A percentile compares a stretch with the other conserved stretches of the same genome.
Conservation (phyloP, 495 filamentous ascomycete species). For the Xylaria acuta region DNA sequence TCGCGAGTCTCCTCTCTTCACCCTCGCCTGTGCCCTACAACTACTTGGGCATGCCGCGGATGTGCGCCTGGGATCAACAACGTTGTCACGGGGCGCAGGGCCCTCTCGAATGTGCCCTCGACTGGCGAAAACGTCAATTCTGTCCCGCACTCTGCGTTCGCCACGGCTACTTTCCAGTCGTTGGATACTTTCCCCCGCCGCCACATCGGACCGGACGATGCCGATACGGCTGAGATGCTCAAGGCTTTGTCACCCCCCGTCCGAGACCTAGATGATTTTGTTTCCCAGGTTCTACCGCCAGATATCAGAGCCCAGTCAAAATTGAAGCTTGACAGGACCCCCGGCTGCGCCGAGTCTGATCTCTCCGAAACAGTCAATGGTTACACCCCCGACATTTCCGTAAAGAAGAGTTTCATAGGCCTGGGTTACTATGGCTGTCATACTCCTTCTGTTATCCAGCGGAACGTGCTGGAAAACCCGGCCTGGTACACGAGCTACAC, state of each 20-base stretch:
- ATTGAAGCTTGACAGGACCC: constrained; percentile 55
- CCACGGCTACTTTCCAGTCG: constrained; percentile 25
- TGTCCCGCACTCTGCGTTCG: not conserved
- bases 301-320: constrained; percentile 78
- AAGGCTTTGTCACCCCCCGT: constrained; percentile 77
- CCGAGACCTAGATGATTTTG: constrained; percentile 81
- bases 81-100: constrained; percentile 23
- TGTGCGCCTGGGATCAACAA: constrained; percentile 27
- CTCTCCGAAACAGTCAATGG: constrained; percentile 67
- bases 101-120: constrained; percentile 22
- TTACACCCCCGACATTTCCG: constrained; percentile 70
- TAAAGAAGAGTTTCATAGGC: constrained; percentile 76
- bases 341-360: constrained; percentile 65
- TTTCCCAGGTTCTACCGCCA: constrained; percentile 81
- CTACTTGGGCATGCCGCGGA: constrained; percentile 30
- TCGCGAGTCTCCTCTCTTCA: constrained; percentile 32
- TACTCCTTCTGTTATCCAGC: constrained; percentile 89
- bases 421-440: constrained; percentile 87
- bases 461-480: constrained; percentile 92
- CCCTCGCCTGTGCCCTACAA: constrained; percentile 25
- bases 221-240: constrained; percentile 79
- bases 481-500: constrained; percentile 99
- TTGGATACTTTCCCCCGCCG: constrained; percentile 70
- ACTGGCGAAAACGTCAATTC: constrained; percentile 23
- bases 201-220: constrained; percentile 90